Percentiles rank a stretch among this genome's conserved stretches.
These are phyloP conservation scores for Penicillium sp. DNA, from an alignment of 2,329 filamentous ascomycete species.

Conservation along the genomic window DNA sequence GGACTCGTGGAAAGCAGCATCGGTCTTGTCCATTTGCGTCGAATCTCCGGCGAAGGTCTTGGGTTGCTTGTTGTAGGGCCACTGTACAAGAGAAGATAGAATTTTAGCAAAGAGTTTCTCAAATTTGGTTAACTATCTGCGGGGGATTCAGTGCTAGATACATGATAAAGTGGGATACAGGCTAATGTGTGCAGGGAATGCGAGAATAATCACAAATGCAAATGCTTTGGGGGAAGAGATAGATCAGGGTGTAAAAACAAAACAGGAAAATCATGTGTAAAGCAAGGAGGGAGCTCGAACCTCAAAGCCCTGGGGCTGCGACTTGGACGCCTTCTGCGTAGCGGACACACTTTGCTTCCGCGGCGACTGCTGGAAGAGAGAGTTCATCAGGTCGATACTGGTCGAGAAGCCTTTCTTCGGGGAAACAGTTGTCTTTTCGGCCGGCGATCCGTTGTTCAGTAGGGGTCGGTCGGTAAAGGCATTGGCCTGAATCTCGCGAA, in stretches of 20 bases:
- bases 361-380: constrained; percentile 79
- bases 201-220: constrained; percentile 2
- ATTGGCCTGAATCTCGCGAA: constrained; percentile 69
- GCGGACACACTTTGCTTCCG: constrained; percentile 52
- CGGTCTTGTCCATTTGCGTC: constrained; percentile 65
- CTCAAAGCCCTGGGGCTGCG: constrained; percentile 76
- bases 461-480: constrained; percentile 58
- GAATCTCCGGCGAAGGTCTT: constrained; percentile 70
- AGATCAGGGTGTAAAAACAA: constrained; percentile 24
- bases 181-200: constrained; percentile 3
- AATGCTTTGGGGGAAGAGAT: constrained; percentile 33
- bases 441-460: constrained; percentile 42
- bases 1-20: constrained; percentile 72
- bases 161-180: constrained; percentile 23
- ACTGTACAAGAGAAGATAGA: constrained; percentile 62
- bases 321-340: constrained; percentile 60
- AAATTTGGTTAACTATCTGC: constrained; percentile 43
- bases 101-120: constrained; percentile 50
- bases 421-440: constrained; percentile 28
- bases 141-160: constrained; percentile 26
- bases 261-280: constrained; percentile 33
- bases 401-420: constrained; percentile 74
- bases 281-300: constrained; percentile 68
- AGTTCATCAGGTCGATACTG: constrained; percentile 96
- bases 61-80: constrained; percentile 81